Conservation (phyloP, 2,329 filamentous ascomycete species). For the Lojkania enalia region DNA sequence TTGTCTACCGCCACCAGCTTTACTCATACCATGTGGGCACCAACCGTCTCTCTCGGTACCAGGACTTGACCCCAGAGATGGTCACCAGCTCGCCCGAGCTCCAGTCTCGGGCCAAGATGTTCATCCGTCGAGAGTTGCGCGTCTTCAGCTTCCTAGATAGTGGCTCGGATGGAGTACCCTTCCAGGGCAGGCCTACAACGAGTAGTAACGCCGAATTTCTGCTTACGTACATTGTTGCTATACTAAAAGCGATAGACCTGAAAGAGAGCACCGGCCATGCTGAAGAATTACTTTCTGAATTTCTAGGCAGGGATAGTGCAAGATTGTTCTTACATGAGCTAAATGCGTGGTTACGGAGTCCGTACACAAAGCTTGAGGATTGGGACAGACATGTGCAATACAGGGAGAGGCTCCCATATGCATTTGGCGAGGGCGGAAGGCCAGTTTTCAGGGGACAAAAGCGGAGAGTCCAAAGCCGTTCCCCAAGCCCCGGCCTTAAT, state of each 20-base stretch:
- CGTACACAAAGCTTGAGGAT: slow-evolving; percentile 68
- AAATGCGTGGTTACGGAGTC: slow-evolving; percentile 79
- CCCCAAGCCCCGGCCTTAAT: slow-evolving; percentile 4
- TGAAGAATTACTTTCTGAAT: slow-evolving; percentile 77
- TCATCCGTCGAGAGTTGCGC: slow-evolving; percentile 80
- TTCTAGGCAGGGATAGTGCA: slow-evolving; percentile 73
- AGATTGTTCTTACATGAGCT: slow-evolving; percentile 83
- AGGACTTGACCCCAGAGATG: slow-evolving; percentile 68
- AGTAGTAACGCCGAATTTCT: slow-evolving; percentile 79
- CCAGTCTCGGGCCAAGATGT: slow-evolving; percentile 75
- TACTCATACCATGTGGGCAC: slow-evolving; percentile 83
- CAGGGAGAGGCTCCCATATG: slow-evolving; percentile 23
- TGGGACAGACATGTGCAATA: slow-evolving; percentile 88
- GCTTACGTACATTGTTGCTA: slow-evolving; percentile 81
- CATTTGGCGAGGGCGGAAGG: slow-evolving; percentile 11
- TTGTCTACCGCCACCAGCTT: slow-evolving; percentile 71
- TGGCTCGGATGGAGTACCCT: slow-evolving; percentile 23
- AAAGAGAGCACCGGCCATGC: slow-evolving; percentile 78
- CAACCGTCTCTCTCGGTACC: slow-evolving; percentile 76
- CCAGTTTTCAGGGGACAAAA: slow-evolving; percentile 1
- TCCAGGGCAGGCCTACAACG: slow-evolving; percentile 24
- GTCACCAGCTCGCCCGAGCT: slow-evolving; percentile 69
- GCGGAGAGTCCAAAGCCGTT: slow-evolving; percentile 1
- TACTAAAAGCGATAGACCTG: slow-evolving; percentile 80
- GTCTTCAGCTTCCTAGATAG: slow-evolving; percentile 75